Evolutionary conservation across 164 flowering plant species (phyloP), one percentile per base, ranked within the genome.

Genomic region (Magnolia changhungtana): DNA sequence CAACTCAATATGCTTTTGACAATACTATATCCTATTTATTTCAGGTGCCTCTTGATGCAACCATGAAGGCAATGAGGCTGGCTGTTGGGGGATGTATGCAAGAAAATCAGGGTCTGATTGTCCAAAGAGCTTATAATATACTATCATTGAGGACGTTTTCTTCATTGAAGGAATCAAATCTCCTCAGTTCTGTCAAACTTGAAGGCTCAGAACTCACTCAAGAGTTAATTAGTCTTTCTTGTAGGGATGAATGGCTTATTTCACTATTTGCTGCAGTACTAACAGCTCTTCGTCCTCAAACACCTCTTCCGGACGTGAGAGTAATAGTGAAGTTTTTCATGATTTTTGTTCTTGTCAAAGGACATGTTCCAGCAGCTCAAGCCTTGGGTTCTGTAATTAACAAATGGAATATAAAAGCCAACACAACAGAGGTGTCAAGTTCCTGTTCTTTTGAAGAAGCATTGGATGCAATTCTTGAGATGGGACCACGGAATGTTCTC

Each of bases 381-480:
- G 98, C 99, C 67, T 81, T 94, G 87, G 98, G 97, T 81, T 94
- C 99, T 50, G 71, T 96, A 69, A 76, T 91, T 66, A 96, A 96
- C 82, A 96, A 96, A 77, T 78, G 95, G 79, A 86, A 80, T 73
- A 7, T 76, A 67, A 84, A 79, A 74, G 69, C 67, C 23, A 80
- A 74, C 71, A 75, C 73, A 64, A 29, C n/a, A 21, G 83, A 81
- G 61, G 74, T 49, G 20, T 78, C 84, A n/a, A 75, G 72, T 80
- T 79, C 76, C 50, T 82, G 80, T 82, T 75, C 85, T 73, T 77
- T 91, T 82, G 93, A 91, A 69, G 97, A 90, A 73, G 94, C 90
- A 45, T 10, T 89, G 75, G 88, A 86, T 74, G 74, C 89, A 70
- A 82, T 94, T 64, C 87, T 83, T 31, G 74, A 77, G 72, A 78